These are phyloP conservation scores for Paecilomyces sp. DNA, from an alignment of 2,329 filamentous ascomycete genomes.

Conservation along the genomic window DNA sequence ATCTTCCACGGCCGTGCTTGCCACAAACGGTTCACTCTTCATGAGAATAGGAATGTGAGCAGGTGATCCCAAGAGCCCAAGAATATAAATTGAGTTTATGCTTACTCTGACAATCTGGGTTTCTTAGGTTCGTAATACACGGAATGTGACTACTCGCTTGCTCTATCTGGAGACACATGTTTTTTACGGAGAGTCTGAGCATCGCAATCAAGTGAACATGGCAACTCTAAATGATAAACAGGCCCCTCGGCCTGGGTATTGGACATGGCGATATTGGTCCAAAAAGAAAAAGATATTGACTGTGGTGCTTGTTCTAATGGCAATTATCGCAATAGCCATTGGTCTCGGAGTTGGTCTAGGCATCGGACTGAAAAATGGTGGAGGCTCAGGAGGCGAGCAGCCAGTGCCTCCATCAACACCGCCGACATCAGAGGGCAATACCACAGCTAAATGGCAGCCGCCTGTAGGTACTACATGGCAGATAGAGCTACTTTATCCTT, in stretches of 20 bases:
- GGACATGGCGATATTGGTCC: slow-evolving; percentile 6
- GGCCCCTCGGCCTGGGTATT: neutral
- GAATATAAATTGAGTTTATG: too few relatives aligned
- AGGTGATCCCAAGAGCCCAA: too few relatives aligned
- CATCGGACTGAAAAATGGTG: slow-evolving; percentile 42
- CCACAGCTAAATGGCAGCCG: slow-evolving; percentile 45
- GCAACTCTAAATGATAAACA: neutral
- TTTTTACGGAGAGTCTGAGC: too few relatives aligned
- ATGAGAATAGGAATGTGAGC: too few relatives aligned
- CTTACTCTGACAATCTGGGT: too few relatives aligned
- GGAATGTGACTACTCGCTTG: neutral
- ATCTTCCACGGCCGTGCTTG: too few relatives aligned
- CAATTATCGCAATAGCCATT: slow-evolving; percentile 43
- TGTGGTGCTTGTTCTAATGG: slow-evolving; percentile 11
- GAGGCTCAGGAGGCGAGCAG: slow-evolving; percentile 16
- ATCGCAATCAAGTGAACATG: neutral
- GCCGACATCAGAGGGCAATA: slow-evolving; percentile 10
- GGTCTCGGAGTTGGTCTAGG: slow-evolving; percentile 54
- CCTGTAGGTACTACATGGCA: slow-evolving; percentile 51
- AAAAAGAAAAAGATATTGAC: slow-evolving; percentile 26
- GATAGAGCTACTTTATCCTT: slow-evolving; percentile 46
- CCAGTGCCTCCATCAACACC: slow-evolving; percentile 15
- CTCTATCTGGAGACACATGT: neutral
- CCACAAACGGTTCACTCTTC: too few relatives aligned
- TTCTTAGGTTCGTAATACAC: neutral